A percentile compares a stretch with the other conserved stretches of the same genome.
These are phyloP conservation scores for Sporothrix sp. DNA, from an alignment of 2,329 filamentous ascomycete genomes.

Conservation along the genomic window DNA sequence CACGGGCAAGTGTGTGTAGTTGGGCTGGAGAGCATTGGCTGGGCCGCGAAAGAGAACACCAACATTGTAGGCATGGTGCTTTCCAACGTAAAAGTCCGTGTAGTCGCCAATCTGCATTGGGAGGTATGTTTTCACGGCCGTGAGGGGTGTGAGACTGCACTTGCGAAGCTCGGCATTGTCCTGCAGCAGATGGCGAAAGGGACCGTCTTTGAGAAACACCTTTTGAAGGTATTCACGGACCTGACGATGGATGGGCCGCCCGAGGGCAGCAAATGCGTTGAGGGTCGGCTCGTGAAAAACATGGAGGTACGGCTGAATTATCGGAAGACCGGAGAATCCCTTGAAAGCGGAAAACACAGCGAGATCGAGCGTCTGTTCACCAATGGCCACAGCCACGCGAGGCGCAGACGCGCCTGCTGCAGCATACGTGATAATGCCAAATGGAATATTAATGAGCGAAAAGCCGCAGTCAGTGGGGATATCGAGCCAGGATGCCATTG, in stretches of 20 bases:
- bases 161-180: neutral
- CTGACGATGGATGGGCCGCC: neutral
- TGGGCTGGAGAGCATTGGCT: constrained; percentile 64
- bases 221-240: constrained; percentile 1
- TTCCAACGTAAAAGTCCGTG: constrained; percentile 13
- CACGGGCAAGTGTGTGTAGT: constrained; percentile 73
- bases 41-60: constrained; percentile 41
- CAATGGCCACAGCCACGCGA: constrained; percentile 1
- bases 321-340: neutral
- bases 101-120: constrained; percentile 14
- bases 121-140: constrained; percentile 1
- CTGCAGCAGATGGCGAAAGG: neutral
- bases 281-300: neutral
- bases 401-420: neutral
- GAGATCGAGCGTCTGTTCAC: neutral
- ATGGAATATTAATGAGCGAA: constrained; percentile 12
- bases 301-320: neutral
- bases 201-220: neutral
- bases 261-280: constrained; percentile 7
- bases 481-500: constrained; percentile 7
- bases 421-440: constrained; percentile 7
- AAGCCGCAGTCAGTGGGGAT: constrained; percentile 7
- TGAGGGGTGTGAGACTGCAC: neutral
- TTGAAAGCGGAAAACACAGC: neutral
- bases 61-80: constrained; percentile 3